phyloP scores from a whole-genome alignment of 2,329 filamentous ascomycete genomes.

The Calonectria hongkongensis region DNA sequence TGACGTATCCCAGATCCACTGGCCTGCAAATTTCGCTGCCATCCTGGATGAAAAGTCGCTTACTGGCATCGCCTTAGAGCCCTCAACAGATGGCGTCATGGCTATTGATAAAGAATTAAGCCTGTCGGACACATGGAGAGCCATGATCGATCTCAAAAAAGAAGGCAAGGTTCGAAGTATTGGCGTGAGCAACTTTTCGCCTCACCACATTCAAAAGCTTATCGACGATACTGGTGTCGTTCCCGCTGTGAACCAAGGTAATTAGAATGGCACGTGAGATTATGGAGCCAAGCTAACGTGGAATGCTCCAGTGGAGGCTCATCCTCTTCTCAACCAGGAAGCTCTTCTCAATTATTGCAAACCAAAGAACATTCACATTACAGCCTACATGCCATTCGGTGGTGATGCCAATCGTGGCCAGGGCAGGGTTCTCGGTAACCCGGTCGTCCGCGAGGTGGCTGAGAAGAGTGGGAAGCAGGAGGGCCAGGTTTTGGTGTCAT shows the following conservation, averaged over 20 bases:
- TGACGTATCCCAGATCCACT: conserved; percentile 7
- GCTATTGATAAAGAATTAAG: background rate
- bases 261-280: background rate
- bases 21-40: conserved; percentile 16
- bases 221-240: background rate
- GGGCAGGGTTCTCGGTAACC: conserved; percentile 8
- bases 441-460: background rate
- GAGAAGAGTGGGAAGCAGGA: conserved; percentile 4
- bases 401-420: conserved; percentile 9
- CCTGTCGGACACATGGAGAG: conserved; percentile 1
- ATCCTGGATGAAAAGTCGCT: background rate
- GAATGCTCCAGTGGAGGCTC: background rate
- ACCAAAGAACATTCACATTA: conserved; percentile 9
- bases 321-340: conserved; percentile 13
- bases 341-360: conserved; percentile 13
- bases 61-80: conserved; percentile 16
- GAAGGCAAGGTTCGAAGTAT: conserved; percentile 18
- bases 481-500: conserved; percentile 8
- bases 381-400: conserved; percentile 24
- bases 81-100: conserved; percentile 7
- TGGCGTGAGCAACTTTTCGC: conserved; percentile 23
- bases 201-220: conserved; percentile 8
- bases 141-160: background rate
- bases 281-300: background rate
- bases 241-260: conserved; percentile 20